phyloP scores from a whole-genome alignment of 176 grass and related monocot species.

The Juncus inflexus region DNA sequence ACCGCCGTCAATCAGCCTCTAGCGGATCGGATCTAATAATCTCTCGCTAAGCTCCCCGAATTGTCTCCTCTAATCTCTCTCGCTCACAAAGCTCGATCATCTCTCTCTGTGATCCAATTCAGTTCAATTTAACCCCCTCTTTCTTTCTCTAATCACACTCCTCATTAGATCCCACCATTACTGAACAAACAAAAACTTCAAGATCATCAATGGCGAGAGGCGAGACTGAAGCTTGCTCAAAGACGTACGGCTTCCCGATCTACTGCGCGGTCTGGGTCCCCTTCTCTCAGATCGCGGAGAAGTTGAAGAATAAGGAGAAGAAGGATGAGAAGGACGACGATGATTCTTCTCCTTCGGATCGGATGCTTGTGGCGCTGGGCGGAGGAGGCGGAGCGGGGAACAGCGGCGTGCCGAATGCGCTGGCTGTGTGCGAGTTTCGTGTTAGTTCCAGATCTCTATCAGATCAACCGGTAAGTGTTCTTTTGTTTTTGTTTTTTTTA shows the following conservation, averaged over 20 bases:
- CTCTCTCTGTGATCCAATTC: too few relatives aligned
- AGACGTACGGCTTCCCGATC: slow-evolving; percentile 91
- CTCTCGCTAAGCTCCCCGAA: too few relatives aligned
- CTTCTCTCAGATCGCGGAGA: slow-evolving; percentile 48
- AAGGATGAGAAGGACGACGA: slow-evolving; percentile 9
- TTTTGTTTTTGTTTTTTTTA: not conserved
- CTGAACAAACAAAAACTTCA: too few relatives aligned
- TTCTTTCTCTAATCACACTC: too few relatives aligned
- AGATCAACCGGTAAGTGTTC: slow-evolving; percentile 44
- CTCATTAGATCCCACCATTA: too few relatives aligned
- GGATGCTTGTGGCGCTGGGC: slow-evolving; percentile 40
- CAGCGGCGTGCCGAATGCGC: slow-evolving; percentile 78
- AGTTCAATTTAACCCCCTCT: too few relatives aligned
- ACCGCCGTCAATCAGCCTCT: too few relatives aligned
- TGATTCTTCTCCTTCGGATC: not conserved
- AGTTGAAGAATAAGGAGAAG: not conserved
- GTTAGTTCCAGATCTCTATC: slow-evolving; percentile 35
- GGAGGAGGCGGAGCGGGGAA: slow-evolving; percentile 77
- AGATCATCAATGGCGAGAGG: slow-evolving; percentile 21
- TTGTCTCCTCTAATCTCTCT: too few relatives aligned
- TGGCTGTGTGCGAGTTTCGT: slow-evolving; percentile 50
- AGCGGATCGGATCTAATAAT: too few relatives aligned
- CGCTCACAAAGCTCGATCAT: too few relatives aligned
- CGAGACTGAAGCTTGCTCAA: slow-evolving; percentile 9
- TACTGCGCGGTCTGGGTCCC: slow-evolving; percentile 84